Base-by-base conservation (phyloP, 352 stramenopile genomes). In the Thalassiosira gravida region DNA sequence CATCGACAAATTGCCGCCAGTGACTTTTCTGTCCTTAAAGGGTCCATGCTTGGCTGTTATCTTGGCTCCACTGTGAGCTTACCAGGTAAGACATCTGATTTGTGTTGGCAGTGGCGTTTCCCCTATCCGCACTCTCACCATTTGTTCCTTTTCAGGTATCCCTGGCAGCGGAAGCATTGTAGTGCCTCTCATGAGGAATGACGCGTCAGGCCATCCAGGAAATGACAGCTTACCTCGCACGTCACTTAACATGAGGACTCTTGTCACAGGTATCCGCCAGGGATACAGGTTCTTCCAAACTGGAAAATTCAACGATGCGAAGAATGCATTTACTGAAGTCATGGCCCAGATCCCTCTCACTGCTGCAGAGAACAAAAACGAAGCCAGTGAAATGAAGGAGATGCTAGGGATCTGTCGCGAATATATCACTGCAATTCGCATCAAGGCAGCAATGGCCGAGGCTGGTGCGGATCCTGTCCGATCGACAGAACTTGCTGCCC, bases 1-100 rank as follows among this genome's bases (percentile, higher is more conserved):
- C 97, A 99, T 84, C 94, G 97, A 20, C 97, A 99, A 91, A 99
- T 99, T 80, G 97, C 97, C 32, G 96, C 98, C 0, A 97, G 97
- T 70, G 97, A 98, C 80, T 99, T 99, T 68, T 92, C 95, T 64
- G 91, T 95, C n/a, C 86, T 99, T 32, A 96, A 98, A 88, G 83
- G 91, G 0, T 89, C 94, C 3, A 91, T 94, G 86, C 79, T 92
- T 69, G 69, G 82, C n/a, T 90, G 82, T 53, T 92, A 94, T 68
- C 52, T 92, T 72, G 81, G 82, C 47, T 82, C 87, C 24, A 91
- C 82, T 74, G 83, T 91, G 25, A 91, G 77, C 72, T 76, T 93
- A 39, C 86, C 87, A 53, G 87, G 71, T 77, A 71, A 39, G 68
- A 30, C 55, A 14, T 27, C 7, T 53, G 3, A 37, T 46, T 42